These are phyloP conservation scores for Alternaria tenuissima DNA, from an alignment of 2,329 filamentous ascomycete species.

Conservation along the genomic window DNA sequence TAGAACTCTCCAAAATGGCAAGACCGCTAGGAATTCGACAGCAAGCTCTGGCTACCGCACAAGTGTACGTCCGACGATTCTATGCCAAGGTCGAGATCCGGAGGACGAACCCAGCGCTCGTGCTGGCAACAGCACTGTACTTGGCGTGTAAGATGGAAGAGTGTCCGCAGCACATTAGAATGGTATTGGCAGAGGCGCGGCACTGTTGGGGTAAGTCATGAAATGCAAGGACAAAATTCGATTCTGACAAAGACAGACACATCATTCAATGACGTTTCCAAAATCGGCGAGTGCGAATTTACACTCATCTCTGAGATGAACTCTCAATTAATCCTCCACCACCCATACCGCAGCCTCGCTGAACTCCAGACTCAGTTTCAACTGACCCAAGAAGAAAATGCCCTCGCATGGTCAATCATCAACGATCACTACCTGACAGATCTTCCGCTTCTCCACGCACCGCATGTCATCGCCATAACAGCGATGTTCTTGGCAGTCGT, in stretches of 20 bases:
- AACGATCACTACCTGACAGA: conserved; percentile 96
- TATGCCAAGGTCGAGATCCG: conserved; percentile 91
- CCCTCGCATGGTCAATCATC: conserved; percentile 81
- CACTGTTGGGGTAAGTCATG: conserved; percentile 61
- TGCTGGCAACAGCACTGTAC: conserved; percentile 93
- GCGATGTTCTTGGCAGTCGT: conserved; percentile 86
- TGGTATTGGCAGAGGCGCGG: conserved; percentile 86
- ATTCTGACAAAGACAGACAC: conserved; percentile 38
- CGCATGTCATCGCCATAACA: conserved; percentile 88
- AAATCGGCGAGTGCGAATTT: conserved; percentile 94
- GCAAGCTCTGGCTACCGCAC: conserved; percentile 91
- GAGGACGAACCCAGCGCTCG: conserved; percentile 89
- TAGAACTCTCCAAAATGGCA: conserved; percentile 79
- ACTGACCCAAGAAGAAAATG: conserved; percentile 79
- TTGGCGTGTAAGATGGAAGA: conserved; percentile 98
- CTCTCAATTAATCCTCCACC: conserved; percentile 87
- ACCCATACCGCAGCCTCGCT: conserved; percentile 84
- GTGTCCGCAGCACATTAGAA: conserved; percentile 91
- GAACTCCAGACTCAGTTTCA: conserved; percentile 74
- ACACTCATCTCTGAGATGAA: conserved; percentile 89
- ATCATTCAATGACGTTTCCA: conserved; percentile 71
- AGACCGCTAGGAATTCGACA: conserved; percentile 87
- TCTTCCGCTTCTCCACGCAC: conserved; percentile 82
- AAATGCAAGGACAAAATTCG: neutral
- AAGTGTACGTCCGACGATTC: conserved; percentile 94